phyloP scores from a whole-genome alignment of 2,329 filamentous ascomycete genomes.

The Boeremia lycopersici region DNA sequence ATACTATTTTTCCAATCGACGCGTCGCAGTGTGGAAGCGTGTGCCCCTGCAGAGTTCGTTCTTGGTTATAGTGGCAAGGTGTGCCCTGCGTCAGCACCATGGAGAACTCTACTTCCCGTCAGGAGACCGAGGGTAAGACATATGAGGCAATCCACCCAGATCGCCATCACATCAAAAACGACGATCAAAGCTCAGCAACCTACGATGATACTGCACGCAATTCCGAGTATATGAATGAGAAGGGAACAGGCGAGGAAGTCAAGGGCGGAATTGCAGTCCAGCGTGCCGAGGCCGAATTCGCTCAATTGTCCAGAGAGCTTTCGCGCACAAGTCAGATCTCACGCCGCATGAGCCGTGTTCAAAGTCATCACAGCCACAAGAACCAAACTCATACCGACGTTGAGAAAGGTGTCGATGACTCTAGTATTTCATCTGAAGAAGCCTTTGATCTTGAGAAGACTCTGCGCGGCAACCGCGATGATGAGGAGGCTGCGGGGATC shows the following conservation, averaged over 20 bases:
- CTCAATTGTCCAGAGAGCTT: conserved; percentile 62
- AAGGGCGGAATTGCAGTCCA: conserved; percentile 62
- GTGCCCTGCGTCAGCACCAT: conserved; percentile 30
- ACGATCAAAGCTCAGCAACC: conserved; percentile 27
- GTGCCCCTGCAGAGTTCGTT: conserved; percentile 3
- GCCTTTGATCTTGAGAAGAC: conserved; percentile 78
- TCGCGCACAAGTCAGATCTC: conserved; percentile 48
- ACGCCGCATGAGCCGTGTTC: conserved; percentile 51
- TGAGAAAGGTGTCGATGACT: conserved; percentile 59
- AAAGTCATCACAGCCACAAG: conserved; percentile 52
- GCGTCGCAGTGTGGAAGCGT: conserved; percentile 6
- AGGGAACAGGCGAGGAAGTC: conserved; percentile 13
- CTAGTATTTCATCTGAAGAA: conserved; percentile 47
- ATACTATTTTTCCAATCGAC: conserved; percentile 14
- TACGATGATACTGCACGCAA: conserved; percentile 30
- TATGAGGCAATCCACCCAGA: conserved; percentile 40
- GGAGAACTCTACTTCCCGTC: conserved; percentile 30
- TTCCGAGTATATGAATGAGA: conserved; percentile 27
- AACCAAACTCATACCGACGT: conserved; percentile 54
- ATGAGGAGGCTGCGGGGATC: conserved; percentile 78
- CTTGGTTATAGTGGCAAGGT: conserved; percentile 19
- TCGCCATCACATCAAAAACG: conserved; percentile 19
- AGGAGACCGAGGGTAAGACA: conserved; percentile 32
- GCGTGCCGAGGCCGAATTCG: conserved; percentile 73
- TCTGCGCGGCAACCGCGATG: conserved; percentile 72